A percentile compares a stretch with the other conserved stretches of the same genome.
phyloP scores from a whole-genome alignment of 345 rosid species.

The Citrus sinensis region DVS_A1.0 CM039164.1:26661501-26662000 shows the following conservation, averaged over 20 bases:
- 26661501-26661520: conserved; percentile 44
- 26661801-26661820: conserved; percentile 56
- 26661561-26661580: conserved; percentile 44
- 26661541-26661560: conserved; percentile 67
- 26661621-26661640: conserved; percentile 71
- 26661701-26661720: conserved; percentile 55
- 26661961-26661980: background rate
- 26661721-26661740: conserved; percentile 57
- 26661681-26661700: conserved; percentile 52
- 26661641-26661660: conserved; percentile 51
- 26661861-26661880: background rate
- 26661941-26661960: background rate
- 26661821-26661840: background rate
- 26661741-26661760: conserved; percentile 78
- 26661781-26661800: conserved; percentile 70
- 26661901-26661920: background rate
- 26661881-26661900: background rate
- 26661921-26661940: background rate
- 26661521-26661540: conserved; percentile 63
- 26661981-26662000: background rate
- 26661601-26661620: conserved; percentile 85
- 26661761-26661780: conserved; percentile 84
- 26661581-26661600: conserved; percentile 53
- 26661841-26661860: background rate
- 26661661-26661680: conserved; percentile 55